Evolutionary conservation across 2,329 filamentous ascomycete species (phyloP).

Genomic region (Alternaria panax): DNA sequence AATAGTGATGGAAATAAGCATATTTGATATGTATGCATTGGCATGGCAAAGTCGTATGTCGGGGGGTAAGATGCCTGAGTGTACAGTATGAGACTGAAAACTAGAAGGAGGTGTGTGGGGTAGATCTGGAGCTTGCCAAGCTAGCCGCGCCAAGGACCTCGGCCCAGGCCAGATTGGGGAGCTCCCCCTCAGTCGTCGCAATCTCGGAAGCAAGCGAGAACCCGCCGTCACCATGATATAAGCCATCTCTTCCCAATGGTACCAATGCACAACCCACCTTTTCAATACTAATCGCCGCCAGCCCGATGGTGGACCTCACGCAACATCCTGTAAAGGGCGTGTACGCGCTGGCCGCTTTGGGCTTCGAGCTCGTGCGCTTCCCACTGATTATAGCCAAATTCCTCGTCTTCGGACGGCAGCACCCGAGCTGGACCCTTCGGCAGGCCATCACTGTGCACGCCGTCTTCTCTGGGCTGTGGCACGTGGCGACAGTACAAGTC

Average conservation of each 20-base stretch:
- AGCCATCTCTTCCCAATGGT: neutral
- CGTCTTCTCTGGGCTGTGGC: slow-evolving; percentile 43
- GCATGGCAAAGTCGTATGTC: too few relatives aligned
- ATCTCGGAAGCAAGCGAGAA: neutral
- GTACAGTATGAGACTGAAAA: too few relatives aligned
- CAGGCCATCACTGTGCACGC: slow-evolving; percentile 50
- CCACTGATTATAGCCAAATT: slow-evolving; percentile 54
- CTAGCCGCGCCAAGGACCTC: slow-evolving; percentile 1
- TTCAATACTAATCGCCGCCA: neutral
- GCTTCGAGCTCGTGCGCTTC: slow-evolving; percentile 45
- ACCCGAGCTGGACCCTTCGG: slow-evolving; percentile 50
- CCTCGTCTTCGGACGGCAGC: slow-evolving; percentile 46
- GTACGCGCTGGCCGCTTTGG: slow-evolving; percentile 48
- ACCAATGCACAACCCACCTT: neutral
- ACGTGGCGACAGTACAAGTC: slow-evolving; percentile 39
- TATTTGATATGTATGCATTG: too few relatives aligned
- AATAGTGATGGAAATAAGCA: too few relatives aligned
- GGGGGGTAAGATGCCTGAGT: too few relatives aligned
- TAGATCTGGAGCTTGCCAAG: neutral
- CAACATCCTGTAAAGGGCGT: slow-evolving; percentile 52
- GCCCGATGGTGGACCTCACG: slow-evolving; percentile 28
- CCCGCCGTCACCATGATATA: neutral
- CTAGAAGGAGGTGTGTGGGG: neutral
- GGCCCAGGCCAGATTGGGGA: neutral
- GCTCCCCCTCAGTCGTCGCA: neutral